Conservation (phyloP, 805 yeast species). For the Candida orba region DNA sequence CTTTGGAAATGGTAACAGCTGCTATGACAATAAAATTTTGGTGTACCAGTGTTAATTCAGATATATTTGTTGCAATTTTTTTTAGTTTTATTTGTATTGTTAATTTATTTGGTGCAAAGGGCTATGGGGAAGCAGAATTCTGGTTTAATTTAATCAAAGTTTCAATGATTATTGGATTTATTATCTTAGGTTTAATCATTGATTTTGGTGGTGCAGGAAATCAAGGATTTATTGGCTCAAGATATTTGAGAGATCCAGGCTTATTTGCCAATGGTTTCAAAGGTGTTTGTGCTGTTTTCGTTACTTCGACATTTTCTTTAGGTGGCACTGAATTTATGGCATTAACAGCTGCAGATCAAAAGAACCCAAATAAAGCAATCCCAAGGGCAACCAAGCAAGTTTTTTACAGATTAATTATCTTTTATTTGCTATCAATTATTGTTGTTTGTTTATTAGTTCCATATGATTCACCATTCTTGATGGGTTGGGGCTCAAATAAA, state of each 20-base stretch:
- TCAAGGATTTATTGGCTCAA: conserved; percentile 53
- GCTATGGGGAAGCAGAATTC: conserved; percentile 67
- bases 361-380: conserved; percentile 49
- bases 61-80: conserved; percentile 51
- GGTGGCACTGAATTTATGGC: conserved; percentile 64
- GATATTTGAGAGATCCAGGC: conserved; percentile 55
- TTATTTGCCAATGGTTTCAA: conserved; percentile 39
- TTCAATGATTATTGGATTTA: conserved; percentile 51
- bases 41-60: conserved; percentile 37
- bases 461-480: conserved; percentile 40
- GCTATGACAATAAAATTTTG: conserved; percentile 44
- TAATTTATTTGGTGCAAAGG: conserved; percentile 53
- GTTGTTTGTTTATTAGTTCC: conserved; percentile 59
- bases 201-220: conserved; percentile 52
- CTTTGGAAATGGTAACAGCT: conserved; percentile 50
- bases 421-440: conserved; percentile 47
- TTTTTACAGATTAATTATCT: conserved; percentile 54
- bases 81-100: conserved; percentile 42
- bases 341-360: conserved; percentile 60
- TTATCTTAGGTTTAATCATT: conserved; percentile 46
- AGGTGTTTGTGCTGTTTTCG: conserved; percentile 58
- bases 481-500: conserved; percentile 44
- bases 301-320: conserved; percentile 56
- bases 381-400: conserved; percentile 62
- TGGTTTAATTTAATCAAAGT: conserved; percentile 48